Conservation (phyloP, 2,329 filamentous ascomycete species). For the Albifimbria verrucaria region DNA sequence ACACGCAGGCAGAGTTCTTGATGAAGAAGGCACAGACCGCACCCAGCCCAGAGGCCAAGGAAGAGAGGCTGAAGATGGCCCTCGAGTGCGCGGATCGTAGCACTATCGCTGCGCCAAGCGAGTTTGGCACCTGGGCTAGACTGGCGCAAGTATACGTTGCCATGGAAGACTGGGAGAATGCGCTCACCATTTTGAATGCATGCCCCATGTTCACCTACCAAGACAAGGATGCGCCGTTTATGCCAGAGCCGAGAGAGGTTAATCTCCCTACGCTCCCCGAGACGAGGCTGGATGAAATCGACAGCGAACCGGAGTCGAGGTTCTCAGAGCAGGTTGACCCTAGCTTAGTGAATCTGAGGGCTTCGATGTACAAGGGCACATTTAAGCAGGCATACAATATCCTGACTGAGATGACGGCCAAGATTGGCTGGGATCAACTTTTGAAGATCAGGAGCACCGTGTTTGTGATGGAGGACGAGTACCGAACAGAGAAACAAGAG, state of each 20-base stretch:
- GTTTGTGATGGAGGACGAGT: slow-evolving; percentile 99
- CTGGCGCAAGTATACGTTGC: slow-evolving; percentile 91
- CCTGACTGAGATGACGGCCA: slow-evolving; percentile 90
- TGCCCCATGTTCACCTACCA: slow-evolving; percentile 99
- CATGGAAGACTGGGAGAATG: slow-evolving; percentile 95
- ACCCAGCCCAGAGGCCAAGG: slow-evolving; percentile 50
- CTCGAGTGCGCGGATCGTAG: slow-evolving; percentile 91
- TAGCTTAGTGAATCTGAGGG: slow-evolving; percentile 79
- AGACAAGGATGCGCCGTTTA: slow-evolving; percentile 91
- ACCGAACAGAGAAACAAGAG: slow-evolving; percentile 80
- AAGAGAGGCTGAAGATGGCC: slow-evolving; percentile 76
- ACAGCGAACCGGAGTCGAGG: slow-evolving; percentile 80
- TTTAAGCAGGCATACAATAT: slow-evolving; percentile 94
- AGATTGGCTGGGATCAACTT: slow-evolving; percentile 97
- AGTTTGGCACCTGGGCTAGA: slow-evolving; percentile 95
- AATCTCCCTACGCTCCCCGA: slow-evolving; percentile 84
- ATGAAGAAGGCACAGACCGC: slow-evolving; percentile 72
- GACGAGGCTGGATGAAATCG: slow-evolving; percentile 91
- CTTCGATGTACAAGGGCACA: slow-evolving; percentile 87
- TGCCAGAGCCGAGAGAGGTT: slow-evolving; percentile 89
- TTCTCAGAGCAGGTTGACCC: slow-evolving; percentile 85
- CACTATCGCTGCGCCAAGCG: slow-evolving; percentile 91
- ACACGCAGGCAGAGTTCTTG: slow-evolving; percentile 90
- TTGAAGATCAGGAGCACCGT: slow-evolving; percentile 93
- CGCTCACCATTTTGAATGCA: slow-evolving; percentile 91